Conservation (phyloP, 2,329 filamentous ascomycete genomes). For the Pseudovirgaria hyperparasitica region DNA sequence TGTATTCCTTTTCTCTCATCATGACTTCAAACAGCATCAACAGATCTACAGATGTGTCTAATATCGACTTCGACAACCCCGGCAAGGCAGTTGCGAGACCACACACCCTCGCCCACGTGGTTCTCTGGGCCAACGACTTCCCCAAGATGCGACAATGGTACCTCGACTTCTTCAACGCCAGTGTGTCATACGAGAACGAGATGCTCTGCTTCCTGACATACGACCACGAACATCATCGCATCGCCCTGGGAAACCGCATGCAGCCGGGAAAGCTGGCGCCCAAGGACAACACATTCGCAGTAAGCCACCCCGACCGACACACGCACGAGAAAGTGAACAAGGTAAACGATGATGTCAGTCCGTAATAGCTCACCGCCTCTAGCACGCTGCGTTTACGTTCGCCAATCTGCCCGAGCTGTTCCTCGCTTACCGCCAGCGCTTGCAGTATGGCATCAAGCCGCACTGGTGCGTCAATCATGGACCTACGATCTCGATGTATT, state of each 20-base stretch:
- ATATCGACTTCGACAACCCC: too few species aligned
- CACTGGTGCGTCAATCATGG: constrained; percentile 37
- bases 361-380: constrained; percentile 18
- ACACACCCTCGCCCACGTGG: constrained; percentile 15
- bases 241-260: too few species aligned
- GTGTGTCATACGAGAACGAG: constrained; percentile 12
- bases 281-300: too few species aligned
- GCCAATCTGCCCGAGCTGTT: constrained; percentile 21
- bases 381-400: constrained; percentile 32
- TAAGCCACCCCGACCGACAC: too few species aligned
- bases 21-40: too few species aligned
- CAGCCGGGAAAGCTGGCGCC: too few species aligned
- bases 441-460: constrained; percentile 25
- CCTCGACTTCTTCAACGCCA: constrained; percentile 23
- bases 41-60: too few species aligned
- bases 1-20: too few species aligned
- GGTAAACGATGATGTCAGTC: too few species aligned
- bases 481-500: constrained; percentile 35
- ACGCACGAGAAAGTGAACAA: too few species aligned
- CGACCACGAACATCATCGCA: constrained; percentile 37
- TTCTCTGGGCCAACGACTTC: constrained; percentile 16
- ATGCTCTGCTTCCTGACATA: constrained; percentile 28
- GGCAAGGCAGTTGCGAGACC: too few species aligned
- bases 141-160: constrained; percentile 25
- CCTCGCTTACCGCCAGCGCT: constrained; percentile 24